These are phyloP conservation scores for Lactifluus rugatus DNA, from an alignment of 768 basidiomycete species.

Conservation along the genomic window DNA sequence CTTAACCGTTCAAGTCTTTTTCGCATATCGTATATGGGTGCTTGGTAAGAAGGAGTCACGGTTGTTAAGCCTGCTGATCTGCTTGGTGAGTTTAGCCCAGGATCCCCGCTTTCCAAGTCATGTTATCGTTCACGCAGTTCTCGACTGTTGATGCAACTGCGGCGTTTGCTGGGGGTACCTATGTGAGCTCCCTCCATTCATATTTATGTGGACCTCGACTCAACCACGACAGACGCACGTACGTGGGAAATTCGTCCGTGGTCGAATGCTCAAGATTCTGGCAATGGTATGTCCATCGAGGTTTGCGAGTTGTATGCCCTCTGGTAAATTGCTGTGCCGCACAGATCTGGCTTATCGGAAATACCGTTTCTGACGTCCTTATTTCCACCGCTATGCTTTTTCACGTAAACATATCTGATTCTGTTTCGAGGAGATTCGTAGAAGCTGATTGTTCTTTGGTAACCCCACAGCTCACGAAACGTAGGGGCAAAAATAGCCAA, in stretches of 20 bases:
- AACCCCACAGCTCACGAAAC: neutral
- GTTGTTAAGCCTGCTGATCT: neutral
- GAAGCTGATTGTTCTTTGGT: neutral
- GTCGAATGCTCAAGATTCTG: neutral
- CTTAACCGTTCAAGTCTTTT: slow-evolving; percentile 26
- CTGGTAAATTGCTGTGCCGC: neutral
- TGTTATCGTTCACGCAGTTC: neutral
- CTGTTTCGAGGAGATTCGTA: too few relatives aligned
- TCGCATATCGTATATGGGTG: slow-evolving; percentile 25
- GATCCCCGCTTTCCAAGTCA: too few relatives aligned
- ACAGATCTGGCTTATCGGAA: slow-evolving; percentile 8
- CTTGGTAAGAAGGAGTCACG: neutral
- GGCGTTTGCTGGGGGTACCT: neutral
- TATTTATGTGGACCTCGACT: neutral
- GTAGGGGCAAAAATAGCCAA: neutral
- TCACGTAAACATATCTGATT: neutral
- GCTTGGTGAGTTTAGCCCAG: neutral
- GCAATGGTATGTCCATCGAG: neutral
- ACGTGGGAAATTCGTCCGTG: neutral
- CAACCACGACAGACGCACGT: neutral
- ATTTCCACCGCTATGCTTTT: slow-evolving; percentile 6
- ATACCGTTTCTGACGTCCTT: slow-evolving; percentile 1
- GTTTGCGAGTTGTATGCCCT: neutral
- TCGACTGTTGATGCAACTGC: neutral
- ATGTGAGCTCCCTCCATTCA: neutral